Percentiles rank a stretch among this genome's conserved stretches.
Conservation (phyloP, 83 land plant species). For the Thuja plicata region DNA sequence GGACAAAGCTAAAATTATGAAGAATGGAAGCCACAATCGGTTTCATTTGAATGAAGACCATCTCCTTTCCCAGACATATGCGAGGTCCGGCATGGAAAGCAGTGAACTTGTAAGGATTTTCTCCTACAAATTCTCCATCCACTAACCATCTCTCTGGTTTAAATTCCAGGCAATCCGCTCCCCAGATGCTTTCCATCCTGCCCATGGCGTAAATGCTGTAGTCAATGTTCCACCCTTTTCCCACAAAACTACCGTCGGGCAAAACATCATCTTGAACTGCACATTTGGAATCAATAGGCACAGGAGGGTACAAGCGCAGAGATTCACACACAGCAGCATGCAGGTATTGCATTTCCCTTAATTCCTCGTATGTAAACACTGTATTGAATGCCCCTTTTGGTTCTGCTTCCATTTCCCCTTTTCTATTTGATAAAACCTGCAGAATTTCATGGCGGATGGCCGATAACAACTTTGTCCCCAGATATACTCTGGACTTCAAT, state of each 20-base stretch:
- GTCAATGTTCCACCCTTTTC: not conserved
- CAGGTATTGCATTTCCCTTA: conserved; percentile 18
- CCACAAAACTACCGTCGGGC: conserved; percentile 22
- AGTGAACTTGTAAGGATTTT: not conserved
- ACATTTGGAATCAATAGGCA: too few relatives aligned
- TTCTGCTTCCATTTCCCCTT: too few relatives aligned
- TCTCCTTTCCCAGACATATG: conserved; percentile 12
- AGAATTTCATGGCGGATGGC: conserved; percentile 11
- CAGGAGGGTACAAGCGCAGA: not conserved
- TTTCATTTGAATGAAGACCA: conserved; percentile 16
- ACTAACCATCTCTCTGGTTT: not conserved
- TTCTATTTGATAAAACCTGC: not conserved
- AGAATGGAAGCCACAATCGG: not conserved
- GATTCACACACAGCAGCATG: conserved; percentile 32
- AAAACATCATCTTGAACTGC: conserved; percentile 14
- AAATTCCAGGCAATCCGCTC: not conserved
- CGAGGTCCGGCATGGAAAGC: conserved; percentile 10
- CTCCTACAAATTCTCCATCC: conserved; percentile 5
- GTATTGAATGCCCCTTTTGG: not conserved
- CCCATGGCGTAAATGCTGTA: conserved; percentile 1
- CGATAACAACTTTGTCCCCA: not conserved
- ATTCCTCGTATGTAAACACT: conserved; percentile 16
- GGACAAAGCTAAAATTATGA: not conserved
- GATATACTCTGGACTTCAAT: not conserved
- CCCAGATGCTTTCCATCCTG: not conserved